Percentiles rank a stretch among this genome's conserved stretches.
phyloP scores from a whole-genome alignment of 768 basidiomycete species.

The Cystoderma amianthinum region DNA sequence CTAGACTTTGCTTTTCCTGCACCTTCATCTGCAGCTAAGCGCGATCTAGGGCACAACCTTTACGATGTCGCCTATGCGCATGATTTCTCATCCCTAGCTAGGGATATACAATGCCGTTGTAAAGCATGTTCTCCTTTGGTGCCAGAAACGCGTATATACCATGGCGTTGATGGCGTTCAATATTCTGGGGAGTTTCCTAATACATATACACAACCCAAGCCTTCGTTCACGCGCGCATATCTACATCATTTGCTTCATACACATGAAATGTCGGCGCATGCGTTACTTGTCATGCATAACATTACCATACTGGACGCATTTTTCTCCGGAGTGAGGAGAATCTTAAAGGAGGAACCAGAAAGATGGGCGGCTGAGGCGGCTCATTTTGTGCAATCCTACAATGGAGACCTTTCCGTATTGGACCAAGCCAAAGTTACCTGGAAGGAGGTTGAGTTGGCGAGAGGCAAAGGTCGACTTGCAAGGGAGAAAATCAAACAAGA shows the following conservation, averaged over 20 bases:
- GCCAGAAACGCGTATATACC: slow-evolving; percentile 27
- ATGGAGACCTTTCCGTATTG: slow-evolving; percentile 38
- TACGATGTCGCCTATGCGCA: slow-evolving; percentile 50
- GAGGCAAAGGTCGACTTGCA: slow-evolving; percentile 70
- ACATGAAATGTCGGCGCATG: slow-evolving; percentile 86
- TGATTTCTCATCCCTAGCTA: slow-evolving; percentile 56
- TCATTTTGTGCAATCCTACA: slow-evolving; percentile 45
- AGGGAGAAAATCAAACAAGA: slow-evolving; percentile 48
- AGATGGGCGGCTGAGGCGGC: slow-evolving; percentile 39
- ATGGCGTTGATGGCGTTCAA: slow-evolving; percentile 35
- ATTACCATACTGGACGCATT: slow-evolving; percentile 60
- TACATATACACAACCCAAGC: slow-evolving; percentile 12
- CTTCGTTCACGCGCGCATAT: slow-evolving; percentile 52
- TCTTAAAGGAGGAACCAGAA: slow-evolving; percentile 12
- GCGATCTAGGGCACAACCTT: slow-evolving; percentile 65
- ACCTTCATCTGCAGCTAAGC: too few relatives aligned
- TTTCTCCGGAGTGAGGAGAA: slow-evolving; percentile 47
- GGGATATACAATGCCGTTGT: too few relatives aligned
- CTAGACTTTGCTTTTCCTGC: slow-evolving; percentile 75
- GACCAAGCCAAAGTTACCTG: slow-evolving; percentile 48
- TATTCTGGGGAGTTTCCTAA: slow-evolving; percentile 1
- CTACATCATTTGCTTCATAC: slow-evolving; percentile 81
- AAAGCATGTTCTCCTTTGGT: slow-evolving; percentile 46
- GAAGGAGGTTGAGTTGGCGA: slow-evolving; percentile 58
- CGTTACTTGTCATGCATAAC: slow-evolving; percentile 73